Evolutionary conservation across 2,329 filamentous ascomycete species (phyloP).

Genomic region (Penicillium sp.): DNA sequence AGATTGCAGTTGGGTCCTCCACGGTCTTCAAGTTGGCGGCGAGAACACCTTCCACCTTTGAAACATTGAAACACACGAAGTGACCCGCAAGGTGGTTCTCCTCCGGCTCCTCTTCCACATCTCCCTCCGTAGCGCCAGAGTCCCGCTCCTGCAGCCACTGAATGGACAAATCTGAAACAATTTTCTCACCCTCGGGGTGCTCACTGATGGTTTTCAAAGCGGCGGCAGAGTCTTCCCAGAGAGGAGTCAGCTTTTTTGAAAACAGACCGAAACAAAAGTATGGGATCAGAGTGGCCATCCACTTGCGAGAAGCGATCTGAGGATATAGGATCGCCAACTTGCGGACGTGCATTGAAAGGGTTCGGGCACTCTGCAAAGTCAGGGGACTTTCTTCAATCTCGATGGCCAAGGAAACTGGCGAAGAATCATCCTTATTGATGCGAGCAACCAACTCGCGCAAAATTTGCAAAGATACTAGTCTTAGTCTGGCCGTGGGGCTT

Average conservation of each 20-base stretch:
- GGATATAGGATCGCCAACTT: slow-evolving; percentile 69
- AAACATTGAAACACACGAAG: slow-evolving; percentile 81
- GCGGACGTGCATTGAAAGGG: slow-evolving; percentile 81
- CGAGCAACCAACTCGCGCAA: slow-evolving; percentile 61
- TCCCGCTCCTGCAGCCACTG: slow-evolving; percentile 64
- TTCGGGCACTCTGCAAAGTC: slow-evolving; percentile 72
- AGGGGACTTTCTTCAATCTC: slow-evolving; percentile 78
- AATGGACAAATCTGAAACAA: slow-evolving; percentile 71
- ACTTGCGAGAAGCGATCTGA: slow-evolving; percentile 58
- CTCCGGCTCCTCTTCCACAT: slow-evolving; percentile 25
- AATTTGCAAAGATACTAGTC: slow-evolving; percentile 71
- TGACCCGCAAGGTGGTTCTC: slow-evolving; percentile 42
- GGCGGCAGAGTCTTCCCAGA: slow-evolving; percentile 82
- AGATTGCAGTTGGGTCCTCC: slow-evolving; percentile 55
- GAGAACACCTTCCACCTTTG: slow-evolving; percentile 57
- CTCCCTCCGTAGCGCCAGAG: slow-evolving; percentile 24
- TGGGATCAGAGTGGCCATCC: slow-evolving; percentile 72
- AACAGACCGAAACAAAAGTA: slow-evolving; percentile 86
- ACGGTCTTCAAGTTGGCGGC: slow-evolving; percentile 55
- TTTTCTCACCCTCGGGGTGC: slow-evolving; percentile 69
- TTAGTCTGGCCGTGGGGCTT: slow-evolving; percentile 71
- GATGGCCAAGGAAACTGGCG: slow-evolving; percentile 61
- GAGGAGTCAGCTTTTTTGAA: slow-evolving; percentile 77
- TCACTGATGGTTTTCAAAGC: slow-evolving; percentile 74
- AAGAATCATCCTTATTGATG: slow-evolving; percentile 49